These are phyloP conservation scores for Mycena galopus DNA, from an alignment of 768 basidiomycete species.

Conservation along the genomic window DNA sequence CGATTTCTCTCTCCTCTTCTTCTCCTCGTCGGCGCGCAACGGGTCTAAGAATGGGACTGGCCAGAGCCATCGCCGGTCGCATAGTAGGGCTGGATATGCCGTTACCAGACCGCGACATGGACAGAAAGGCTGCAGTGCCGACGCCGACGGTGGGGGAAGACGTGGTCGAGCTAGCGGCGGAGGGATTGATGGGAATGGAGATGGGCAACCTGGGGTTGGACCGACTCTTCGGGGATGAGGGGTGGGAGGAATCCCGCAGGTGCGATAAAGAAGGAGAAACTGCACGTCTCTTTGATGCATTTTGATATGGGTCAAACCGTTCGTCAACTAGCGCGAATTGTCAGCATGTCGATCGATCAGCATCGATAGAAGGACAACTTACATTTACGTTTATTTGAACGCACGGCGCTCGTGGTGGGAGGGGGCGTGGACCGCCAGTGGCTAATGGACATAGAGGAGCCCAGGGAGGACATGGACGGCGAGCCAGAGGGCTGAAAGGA, in stretches of 20 bases:
- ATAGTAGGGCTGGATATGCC: slow-evolving; percentile 83
- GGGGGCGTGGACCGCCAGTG: slow-evolving; percentile 90
- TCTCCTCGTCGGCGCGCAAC: slow-evolving; percentile 69
- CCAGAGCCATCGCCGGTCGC: slow-evolving; percentile 75
- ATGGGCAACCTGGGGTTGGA: slow-evolving; percentile 68
- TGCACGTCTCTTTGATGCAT: slow-evolving; percentile 82
- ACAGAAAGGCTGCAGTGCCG: slow-evolving; percentile 60
- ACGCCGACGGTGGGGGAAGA: slow-evolving; percentile 80
- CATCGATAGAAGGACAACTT: slow-evolving; percentile 42
- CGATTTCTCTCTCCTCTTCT: slow-evolving; percentile 77
- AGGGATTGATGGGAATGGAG: slow-evolving; percentile 76
- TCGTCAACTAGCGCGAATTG: slow-evolving; percentile 72
- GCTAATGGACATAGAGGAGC: slow-evolving; percentile 57
- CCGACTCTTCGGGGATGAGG: slow-evolving; percentile 65
- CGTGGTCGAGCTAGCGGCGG: slow-evolving; percentile 70
- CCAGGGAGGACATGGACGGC: slow-evolving; percentile 67
- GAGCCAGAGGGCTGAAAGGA: slow-evolving; percentile 66
- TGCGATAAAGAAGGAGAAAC: slow-evolving; percentile 84
- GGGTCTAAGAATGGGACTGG: slow-evolving; percentile 83
- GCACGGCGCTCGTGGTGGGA: slow-evolving; percentile 80
- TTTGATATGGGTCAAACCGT: slow-evolving; percentile 87
- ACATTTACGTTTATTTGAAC: slow-evolving; percentile 89
- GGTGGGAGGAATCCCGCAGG: slow-evolving; percentile 64
- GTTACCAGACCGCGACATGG: slow-evolving; percentile 58
- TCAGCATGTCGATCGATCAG: slow-evolving; percentile 29